Evolutionary conservation across 192 early-diverging fungal species (phyloP).

Genomic region (Coemansia sp.): DNA sequence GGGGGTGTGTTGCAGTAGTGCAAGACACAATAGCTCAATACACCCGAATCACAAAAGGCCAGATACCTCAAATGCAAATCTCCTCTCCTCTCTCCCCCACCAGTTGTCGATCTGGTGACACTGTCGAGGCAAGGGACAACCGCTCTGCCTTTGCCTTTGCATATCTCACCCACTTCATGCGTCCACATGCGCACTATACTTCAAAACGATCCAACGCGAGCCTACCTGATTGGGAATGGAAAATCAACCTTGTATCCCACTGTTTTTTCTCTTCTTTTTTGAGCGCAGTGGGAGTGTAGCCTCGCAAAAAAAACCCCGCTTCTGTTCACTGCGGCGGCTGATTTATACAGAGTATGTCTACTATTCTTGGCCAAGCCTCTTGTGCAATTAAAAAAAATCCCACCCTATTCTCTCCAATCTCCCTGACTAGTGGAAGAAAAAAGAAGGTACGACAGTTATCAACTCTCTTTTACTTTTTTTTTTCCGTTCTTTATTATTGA

Average conservation of each 20-base stretch:
- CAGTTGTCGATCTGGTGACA: background rate
- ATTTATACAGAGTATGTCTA: background rate
- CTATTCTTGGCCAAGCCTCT: slow-evolving; percentile 8
- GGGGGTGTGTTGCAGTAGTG: slow-evolving; percentile 2
- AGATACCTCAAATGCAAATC: slow-evolving; percentile 3
- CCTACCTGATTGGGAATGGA: background rate
- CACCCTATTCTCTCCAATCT: background rate
- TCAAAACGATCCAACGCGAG: background rate
- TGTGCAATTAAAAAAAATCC: background rate
- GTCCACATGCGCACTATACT: slow-evolving; percentile 7
- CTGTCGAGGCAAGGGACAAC: background rate
- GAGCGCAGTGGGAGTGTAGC: background rate
- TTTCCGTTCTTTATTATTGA: background rate
- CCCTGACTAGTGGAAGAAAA: background rate
- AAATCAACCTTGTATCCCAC: slow-evolving; percentile 4
- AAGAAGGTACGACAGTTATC: too few species aligned
- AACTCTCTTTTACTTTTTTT: slow-evolving; percentile 6
- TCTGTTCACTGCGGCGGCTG: slow-evolving; percentile 2
- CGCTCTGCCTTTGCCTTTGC: slow-evolving; percentile 3
- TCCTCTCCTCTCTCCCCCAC: background rate
- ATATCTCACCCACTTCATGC: background rate
- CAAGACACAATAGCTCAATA: background rate
- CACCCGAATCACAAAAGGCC: background rate
- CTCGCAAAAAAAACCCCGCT: background rate
- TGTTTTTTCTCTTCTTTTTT: background rate